Evolutionary conservation across 768 basidiomycete species (phyloP), one percentile per base, ranked within the genome.

Genomic region (Mycena olivaceomarginata): DNA sequence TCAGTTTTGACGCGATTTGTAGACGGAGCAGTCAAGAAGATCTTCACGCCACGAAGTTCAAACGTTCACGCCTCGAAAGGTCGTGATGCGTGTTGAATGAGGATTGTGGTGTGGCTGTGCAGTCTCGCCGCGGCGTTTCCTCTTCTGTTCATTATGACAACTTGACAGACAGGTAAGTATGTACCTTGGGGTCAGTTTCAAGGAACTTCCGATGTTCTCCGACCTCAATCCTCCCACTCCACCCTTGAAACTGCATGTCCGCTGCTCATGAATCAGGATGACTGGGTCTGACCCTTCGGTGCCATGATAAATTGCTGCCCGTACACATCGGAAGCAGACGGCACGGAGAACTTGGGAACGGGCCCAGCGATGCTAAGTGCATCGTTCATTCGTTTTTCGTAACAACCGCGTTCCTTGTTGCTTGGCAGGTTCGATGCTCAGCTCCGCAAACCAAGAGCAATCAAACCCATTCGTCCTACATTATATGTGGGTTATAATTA

Each of bases 401-500:
- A 10, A 40, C 15, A 22, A 43, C 43, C 40, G 22, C 4, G 31
- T 31, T 31, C 31, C 31, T 40, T 37, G 39, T 20, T 10, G 4
- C 15, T 10, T 45, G 63, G 63, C 63, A 40, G 39, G 41, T 4
- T 37, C 63, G 41, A 64, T 39, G 39, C 63, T 25, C 25, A 25
- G 25, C 25, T 25, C 25, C 25, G 25, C 25, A 25, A 25, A 25
- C 25, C 25, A 25, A 25, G 25, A 25, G 25, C 25, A 25, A 25
- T 25, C 25, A 64, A 64, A 43, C 63, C 63, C n/a, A 64, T 64
- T 39, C 12, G 63, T 45, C 2, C 41, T 64, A 43, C 40, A 64
- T 64, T 43, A 64, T 64, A 64, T 64, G 40, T 43, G 41, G 63
- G 63, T 40, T 64, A 64, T 64, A 43, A 45, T 18, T 64, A 64